phyloP scores from a whole-genome alignment of 2,329 filamentous ascomycete genomes.

The Diplodia mutila region DNA sequence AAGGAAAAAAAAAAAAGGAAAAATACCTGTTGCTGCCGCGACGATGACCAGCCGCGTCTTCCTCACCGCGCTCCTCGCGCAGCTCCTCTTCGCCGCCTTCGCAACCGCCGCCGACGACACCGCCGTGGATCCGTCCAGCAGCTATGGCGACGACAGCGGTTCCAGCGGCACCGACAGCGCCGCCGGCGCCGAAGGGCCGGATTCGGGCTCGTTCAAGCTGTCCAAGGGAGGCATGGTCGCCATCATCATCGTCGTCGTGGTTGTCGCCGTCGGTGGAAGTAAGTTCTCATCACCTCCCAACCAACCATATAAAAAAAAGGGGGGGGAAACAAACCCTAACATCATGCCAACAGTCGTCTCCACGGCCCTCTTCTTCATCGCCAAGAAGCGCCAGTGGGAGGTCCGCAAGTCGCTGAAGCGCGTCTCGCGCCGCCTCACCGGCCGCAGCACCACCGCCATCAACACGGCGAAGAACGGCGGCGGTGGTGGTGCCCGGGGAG shows the following conservation, averaged over 20 bases:
- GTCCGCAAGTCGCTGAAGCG: constrained; percentile 71
- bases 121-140: not conserved
- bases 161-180: not conserved
- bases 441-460: constrained; percentile 36
- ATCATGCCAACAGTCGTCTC: constrained; percentile 57
- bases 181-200: constrained; percentile 68
- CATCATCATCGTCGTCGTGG: constrained; percentile 71
- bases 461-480: too few relatives aligned
- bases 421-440: constrained; percentile 58
- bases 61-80: constrained; percentile 7
- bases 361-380: constrained; percentile 73
- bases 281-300: constrained; percentile 39
- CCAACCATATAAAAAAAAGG: too few relatives aligned
- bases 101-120: not conserved
- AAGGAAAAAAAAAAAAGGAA: not conserved
- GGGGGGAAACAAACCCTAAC: constrained; percentile 31
- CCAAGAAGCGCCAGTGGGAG: constrained; percentile 85
- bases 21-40: not conserved
- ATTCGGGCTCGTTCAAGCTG: constrained; percentile 63
- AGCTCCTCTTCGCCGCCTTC: not conserved
- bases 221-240: constrained; percentile 72
- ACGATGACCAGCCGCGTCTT: not conserved
- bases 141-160: not conserved
- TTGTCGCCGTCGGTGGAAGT: constrained; percentile 67
- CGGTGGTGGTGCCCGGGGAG: constrained; percentile 12